A percentile compares a stretch with the other conserved stretches of the same genome.
phyloP scores from a whole-genome alignment of 192 early-diverging fungal genomes.

The Podila verticillata region DNA sequence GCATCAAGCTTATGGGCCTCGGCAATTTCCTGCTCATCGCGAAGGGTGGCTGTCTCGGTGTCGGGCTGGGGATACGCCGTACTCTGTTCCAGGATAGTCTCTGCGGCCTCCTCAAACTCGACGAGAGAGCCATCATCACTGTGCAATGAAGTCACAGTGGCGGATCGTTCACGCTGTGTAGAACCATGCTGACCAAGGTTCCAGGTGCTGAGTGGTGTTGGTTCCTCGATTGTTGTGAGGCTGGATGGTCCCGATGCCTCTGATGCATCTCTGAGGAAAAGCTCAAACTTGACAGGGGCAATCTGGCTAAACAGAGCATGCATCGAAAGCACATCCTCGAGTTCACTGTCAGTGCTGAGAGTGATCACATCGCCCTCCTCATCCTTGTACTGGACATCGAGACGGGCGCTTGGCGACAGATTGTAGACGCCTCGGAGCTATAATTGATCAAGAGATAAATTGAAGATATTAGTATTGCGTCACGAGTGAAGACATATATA shows the following conservation, averaged over 20 bases:
- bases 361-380: constrained; percentile 48
- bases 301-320: constrained; percentile 36
- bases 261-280: constrained; percentile 22
- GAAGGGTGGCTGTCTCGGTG: constrained; percentile 7
- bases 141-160: constrained; percentile 10
- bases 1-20: constrained; percentile 16
- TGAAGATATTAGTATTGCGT: not conserved
- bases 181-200: not conserved
- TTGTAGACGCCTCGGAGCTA: constrained; percentile 38
- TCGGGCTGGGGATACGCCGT: constrained; percentile 15
- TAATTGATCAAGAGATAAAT: not conserved
- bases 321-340: constrained; percentile 43
- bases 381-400: constrained; percentile 46
- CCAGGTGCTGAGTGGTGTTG: constrained; percentile 1
- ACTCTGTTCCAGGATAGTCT: constrained; percentile 2
- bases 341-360: constrained; percentile 40
- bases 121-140: constrained; percentile 42
- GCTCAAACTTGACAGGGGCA: constrained; percentile 39
- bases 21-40: constrained; percentile 33
- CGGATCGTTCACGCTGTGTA: constrained; percentile 6
- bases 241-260: not conserved
- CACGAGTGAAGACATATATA: too few species aligned
- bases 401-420: not conserved
- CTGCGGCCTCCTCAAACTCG: constrained; percentile 27
- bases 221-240: not conserved